Evolutionary conservation across 768 basidiomycete species (phyloP).

Genomic region (Glaciozyma antarctica): DNA sequence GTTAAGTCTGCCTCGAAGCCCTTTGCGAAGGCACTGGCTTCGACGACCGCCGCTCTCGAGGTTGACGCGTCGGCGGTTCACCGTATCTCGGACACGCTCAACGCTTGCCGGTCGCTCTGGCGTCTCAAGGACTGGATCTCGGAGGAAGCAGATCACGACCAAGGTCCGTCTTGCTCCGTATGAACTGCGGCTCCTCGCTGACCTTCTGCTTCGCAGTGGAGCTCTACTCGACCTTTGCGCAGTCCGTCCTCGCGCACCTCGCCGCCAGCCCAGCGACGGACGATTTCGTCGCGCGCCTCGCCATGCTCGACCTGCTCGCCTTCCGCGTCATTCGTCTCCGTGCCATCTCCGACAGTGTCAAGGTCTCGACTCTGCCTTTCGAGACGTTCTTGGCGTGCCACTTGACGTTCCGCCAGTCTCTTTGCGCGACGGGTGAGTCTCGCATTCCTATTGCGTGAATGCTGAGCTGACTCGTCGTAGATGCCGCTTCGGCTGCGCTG

Average conservation of each 20-base stretch:
- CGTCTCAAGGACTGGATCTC: slow-evolving; percentile 6
- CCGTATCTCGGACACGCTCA: neutral
- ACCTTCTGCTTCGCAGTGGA: neutral
- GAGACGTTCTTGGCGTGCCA: slow-evolving; percentile 16
- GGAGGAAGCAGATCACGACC: neutral
- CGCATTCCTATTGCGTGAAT: neutral
- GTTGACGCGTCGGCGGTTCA: neutral
- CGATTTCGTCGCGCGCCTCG: neutral
- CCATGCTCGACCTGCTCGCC: slow-evolving; percentile 12
- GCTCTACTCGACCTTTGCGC: neutral
- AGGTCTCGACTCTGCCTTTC: neutral
- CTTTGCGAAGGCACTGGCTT: neutral
- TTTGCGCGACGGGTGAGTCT: neutral
- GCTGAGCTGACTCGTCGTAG: neutral
- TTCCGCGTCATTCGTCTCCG: slow-evolving; percentile 10
- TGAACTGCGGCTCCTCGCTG: neutral
- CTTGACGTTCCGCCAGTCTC: slow-evolving; percentile 9
- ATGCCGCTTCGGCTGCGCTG: neutral
- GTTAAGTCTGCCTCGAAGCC: slow-evolving; percentile 5
- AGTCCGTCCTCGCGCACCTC: neutral
- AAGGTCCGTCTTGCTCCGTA: neutral
- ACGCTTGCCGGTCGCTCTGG: slow-evolving; percentile 4
- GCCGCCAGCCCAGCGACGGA: neutral
- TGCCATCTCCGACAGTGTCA: neutral
- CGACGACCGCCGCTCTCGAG: neutral